Base-by-base conservation (phyloP, 129 eudicot species). In the Arctium lappa region DNA sequence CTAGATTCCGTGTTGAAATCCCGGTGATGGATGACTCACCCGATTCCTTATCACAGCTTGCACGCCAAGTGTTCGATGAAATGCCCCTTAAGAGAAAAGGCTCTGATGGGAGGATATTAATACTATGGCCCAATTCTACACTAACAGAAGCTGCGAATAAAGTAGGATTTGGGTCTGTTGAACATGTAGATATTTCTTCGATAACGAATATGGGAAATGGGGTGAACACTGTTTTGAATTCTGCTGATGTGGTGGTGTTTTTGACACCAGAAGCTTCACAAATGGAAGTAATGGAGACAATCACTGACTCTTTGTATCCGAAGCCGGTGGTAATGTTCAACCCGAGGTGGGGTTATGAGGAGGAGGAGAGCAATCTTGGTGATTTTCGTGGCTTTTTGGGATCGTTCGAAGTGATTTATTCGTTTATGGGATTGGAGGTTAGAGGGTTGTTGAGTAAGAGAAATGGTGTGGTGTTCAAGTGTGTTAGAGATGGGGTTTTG, bases 361-460 rank as follows among this genome's bases (percentile, higher is more conserved):
- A 89, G 27, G 27, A 22, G 73, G 98, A 91, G 85, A 79, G 30
- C 12, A 73, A 40, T 75, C 84, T 92, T 44, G 93, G 89, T 46
- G 94, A 84, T 42, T 72, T 91, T 90, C 56, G 81, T n/a, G 82
- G 85, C 31, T 91, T 93, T 89, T 80, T 90, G 86, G 91, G 97
- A 4, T 89, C 98, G 16, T 95, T 95, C 82, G 97, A 95, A 13
- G 99, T 92, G 38, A 86, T 95, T 48, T 95, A 92, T 90, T 93
- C 97, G 72, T 95, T 95, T 78, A 85, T 88, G 87, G 98, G 98
- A 1, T 89, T 94, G 86, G 98, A 91, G 81, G 97, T 95, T 30
- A 89, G 87, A 85, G 98, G 97, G 75, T 36, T 93, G 39, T 88
- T 95, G 86, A 95, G 97, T 37, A 95, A 85, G 91, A 85, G 91